phyloP scores from a whole-genome alignment of 108 stramenopile species.

The Epipyxis sp. region DNA sequence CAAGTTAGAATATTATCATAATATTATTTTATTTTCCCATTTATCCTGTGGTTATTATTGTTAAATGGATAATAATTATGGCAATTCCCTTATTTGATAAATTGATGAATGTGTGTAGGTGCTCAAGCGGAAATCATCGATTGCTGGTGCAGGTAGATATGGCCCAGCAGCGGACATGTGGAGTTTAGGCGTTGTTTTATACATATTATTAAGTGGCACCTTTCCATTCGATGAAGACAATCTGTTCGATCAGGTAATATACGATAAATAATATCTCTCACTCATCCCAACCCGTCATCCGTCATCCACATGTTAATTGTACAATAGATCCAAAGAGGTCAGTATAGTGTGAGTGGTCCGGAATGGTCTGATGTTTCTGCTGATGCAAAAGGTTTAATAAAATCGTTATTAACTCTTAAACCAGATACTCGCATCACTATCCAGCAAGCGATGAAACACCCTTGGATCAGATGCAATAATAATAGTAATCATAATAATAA shows the following conservation, averaged over 20 bases:
- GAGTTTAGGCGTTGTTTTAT: conserved; percentile 44
- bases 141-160: conserved; percentile 13
- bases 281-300: no score
- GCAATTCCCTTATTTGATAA: no score
- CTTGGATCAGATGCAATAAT: no score
- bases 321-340: conserved; percentile 29
- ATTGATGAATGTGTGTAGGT: no score
- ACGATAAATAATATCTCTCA: no score
- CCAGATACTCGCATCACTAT: conserved; percentile 28
- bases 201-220: conserved; percentile 35
- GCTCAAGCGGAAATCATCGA: conserved; percentile 22
- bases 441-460: conserved; percentile 35
- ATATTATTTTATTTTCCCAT: no score
- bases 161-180: conserved; percentile 43
- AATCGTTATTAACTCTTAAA: conserved; percentile 16
- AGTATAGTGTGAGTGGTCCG: conserved; percentile 67
- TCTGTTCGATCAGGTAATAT: no score
- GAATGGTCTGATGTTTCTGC: conserved; percentile 73
- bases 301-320: conserved; percentile 10
- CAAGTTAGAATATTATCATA: no score
- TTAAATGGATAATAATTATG: no score
- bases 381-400: conserved; percentile 55
- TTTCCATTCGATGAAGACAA: conserved; percentile 25
- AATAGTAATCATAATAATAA: no score
- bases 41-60: no score